Evolutionary conservation across 768 basidiomycete genomes (phyloP), one percentile per base, ranked within the genome.

Genomic region (Kwoniella shandongensis): DNA sequence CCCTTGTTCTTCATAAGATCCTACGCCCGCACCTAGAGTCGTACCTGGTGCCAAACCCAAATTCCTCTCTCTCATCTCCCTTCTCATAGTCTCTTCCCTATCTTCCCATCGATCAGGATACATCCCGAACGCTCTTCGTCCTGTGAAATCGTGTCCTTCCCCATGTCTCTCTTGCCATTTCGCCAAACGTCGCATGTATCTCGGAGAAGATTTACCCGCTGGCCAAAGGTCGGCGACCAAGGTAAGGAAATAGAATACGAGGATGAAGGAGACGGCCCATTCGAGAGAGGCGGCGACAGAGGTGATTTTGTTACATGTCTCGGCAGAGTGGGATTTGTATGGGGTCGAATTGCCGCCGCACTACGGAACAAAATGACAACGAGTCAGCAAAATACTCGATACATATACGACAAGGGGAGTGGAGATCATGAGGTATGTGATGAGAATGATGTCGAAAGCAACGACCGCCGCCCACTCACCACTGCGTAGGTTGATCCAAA

Each of bases 151-250:
- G 57, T 76, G 66, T 22, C 66, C 73, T 27, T 70, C 59, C 2
- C 58, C 63, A 50, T 73, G 67, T 30, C 59, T 54, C 57, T 73
- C 73, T 51, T 76, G 75, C 75, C 75, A 76, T 54, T 57, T 51
- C 13, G 75, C 75, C 32, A 76, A 53, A 29, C 73, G 65, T 8
- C 75, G 64, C 71, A 76, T 73, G 65, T 76, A 76, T 40, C 75
- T 61, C 11, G 67, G 67, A 1, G 67, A 70, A 3, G 73, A 66
- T 50, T 76, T 76, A 11, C 75, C 75, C 7, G 77, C 72, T 13
- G 78, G 77, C 76, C 76, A 79, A 11, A 79, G 66, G 58, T 79
- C 79, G 48, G 76, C 67, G 36, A 67, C 66, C 53, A 79, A 67
- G 8, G 77, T 77, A 30, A 68, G 42, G 49, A 78, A 74, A 71